Conservation (phyloP, 164 flowering plant genomes). For the Sedum album region DNA sequence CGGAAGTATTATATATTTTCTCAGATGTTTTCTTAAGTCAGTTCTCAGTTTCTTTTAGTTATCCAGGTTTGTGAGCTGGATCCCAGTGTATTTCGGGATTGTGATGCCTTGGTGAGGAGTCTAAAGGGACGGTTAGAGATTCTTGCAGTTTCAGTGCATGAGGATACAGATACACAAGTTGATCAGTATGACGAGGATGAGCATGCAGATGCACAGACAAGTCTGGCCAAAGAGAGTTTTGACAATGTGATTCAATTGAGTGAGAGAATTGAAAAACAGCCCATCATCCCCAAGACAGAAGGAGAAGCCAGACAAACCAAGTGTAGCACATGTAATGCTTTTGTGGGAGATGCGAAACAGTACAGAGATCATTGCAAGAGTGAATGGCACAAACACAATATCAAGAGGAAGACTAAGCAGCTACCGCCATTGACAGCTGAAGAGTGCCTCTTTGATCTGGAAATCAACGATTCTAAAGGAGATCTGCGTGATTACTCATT, state of each 20-base stretch:
- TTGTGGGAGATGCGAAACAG: conserved; percentile 63
- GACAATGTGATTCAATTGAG: conserved; percentile 31
- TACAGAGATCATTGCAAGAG: conserved; percentile 88
- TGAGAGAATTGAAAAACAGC: conserved; percentile 50
- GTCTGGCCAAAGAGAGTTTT: conserved; percentile 20
- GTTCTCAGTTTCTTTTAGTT: background rate
- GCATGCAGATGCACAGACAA: conserved; percentile 19
- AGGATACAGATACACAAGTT: conserved; percentile 57
- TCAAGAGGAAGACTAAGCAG: conserved; percentile 72
- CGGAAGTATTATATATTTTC: background rate
- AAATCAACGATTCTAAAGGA: too few relatives aligned
- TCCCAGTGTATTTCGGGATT: conserved; percentile 66
- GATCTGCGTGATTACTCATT: too few relatives aligned
- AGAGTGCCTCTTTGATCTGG: too few relatives aligned
- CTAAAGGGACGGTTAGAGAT: conserved; percentile 77
- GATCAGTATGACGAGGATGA: conserved; percentile 65
- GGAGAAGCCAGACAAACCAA: conserved; percentile 57
- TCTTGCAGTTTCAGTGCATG: conserved; percentile 75
- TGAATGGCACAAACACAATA: conserved; percentile 95
- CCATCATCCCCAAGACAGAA: conserved; percentile 25
- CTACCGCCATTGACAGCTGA: too few relatives aligned
- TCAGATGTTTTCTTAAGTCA: background rate
- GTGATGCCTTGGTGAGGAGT: conserved; percentile 57
- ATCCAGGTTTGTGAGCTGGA: conserved; percentile 83
- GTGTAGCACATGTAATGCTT: conserved; percentile 80